Evolutionary conservation across 495 filamentous ascomycete genomes (phyloP).

Genomic region (Lasiosphaeria miniovina): DNA sequence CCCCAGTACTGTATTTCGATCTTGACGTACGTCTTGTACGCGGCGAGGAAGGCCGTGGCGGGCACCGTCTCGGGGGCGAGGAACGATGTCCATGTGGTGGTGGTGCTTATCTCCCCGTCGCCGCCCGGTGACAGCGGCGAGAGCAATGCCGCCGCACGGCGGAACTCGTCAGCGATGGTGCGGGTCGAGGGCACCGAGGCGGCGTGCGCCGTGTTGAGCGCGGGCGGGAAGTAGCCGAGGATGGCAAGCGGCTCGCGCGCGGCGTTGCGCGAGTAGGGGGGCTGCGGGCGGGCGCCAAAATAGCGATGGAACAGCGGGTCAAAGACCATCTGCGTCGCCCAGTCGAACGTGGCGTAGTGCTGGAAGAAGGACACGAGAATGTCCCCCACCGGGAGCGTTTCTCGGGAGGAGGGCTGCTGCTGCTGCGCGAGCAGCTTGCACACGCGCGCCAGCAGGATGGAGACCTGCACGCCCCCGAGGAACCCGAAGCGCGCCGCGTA

Average conservation of each 20-base stretch:
- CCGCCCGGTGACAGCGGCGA: too few species aligned
- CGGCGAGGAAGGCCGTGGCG: conserved; percentile 40
- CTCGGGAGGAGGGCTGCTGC: too few species aligned
- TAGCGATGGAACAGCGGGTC: conserved; percentile 47
- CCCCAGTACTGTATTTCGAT: conserved; percentile 59
- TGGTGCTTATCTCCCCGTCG: background rate
- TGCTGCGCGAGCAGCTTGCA: conserved; percentile 43
- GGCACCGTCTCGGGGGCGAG: conserved; percentile 9
- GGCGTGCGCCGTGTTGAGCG: conserved; percentile 50
- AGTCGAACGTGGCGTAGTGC: conserved; percentile 58
- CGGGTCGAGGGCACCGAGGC: conserved; percentile 46
- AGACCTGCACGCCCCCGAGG: conserved; percentile 56
- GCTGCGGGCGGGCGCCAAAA: conserved; percentile 12
- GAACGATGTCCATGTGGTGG: background rate
- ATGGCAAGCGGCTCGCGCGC: conserved; percentile 54
- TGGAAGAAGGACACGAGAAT: conserved; percentile 52
- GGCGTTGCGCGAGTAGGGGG: conserved; percentile 45
- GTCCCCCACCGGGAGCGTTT: conserved; percentile 34
- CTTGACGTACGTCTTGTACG: conserved; percentile 47
- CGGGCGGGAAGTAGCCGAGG: conserved; percentile 51
- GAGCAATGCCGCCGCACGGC: conserved; percentile 41
- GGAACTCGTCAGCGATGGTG: conserved; percentile 49
- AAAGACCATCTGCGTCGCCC: conserved; percentile 44
- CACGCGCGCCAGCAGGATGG: conserved; percentile 51
- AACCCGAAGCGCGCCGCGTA: conserved; percentile 58